phyloP scores from a whole-genome alignment of 2,329 filamentous ascomycete genomes.

The Neonectria sp. region DNA sequence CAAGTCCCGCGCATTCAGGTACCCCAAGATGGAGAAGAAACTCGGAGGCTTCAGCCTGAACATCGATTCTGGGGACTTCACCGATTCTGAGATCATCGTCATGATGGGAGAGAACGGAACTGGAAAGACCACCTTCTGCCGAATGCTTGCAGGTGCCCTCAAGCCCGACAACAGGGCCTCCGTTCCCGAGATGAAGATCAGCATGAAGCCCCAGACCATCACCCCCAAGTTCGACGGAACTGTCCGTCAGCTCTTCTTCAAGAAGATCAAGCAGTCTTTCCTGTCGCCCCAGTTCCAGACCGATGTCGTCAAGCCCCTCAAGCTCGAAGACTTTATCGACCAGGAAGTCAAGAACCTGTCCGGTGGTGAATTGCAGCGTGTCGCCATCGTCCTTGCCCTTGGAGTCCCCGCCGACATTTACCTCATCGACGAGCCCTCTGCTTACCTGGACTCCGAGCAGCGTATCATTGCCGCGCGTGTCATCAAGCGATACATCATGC shows the following conservation, averaged over 20 bases:
- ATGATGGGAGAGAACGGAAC: constrained; percentile 99
- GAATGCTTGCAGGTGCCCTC: constrained; percentile 91
- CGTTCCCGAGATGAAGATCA: constrained; percentile 95
- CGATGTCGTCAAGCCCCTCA: constrained; percentile 99
- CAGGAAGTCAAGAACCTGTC: constrained; percentile 99
- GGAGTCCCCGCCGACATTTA: constrained; percentile 98
- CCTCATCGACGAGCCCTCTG: constrained; percentile 96
- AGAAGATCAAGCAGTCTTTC: constrained; percentile 99
- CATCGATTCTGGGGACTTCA: constrained; percentile 89
- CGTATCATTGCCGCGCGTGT: constrained; percentile 97
- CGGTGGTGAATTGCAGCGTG: constrained; percentile 99
- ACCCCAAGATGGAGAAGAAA: constrained; percentile 94
- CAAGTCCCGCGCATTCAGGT: constrained; percentile 86
- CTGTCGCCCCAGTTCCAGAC: constrained; percentile 98
- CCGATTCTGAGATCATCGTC: constrained; percentile 98
- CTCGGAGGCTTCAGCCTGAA: constrained; percentile 88
- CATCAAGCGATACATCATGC: constrained; percentile 99
- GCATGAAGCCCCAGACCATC: constrained; percentile 99
- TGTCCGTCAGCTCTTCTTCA: constrained; percentile 98
- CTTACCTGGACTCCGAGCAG: constrained; percentile 98
- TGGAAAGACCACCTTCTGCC: constrained; percentile 99
- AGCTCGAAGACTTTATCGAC: constrained; percentile 99
- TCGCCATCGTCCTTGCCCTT: constrained; percentile 96
- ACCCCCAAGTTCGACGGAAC: constrained; percentile 98
- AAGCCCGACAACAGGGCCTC: constrained; percentile 87